A percentile compares a stretch with the other conserved stretches of the same genome.
phyloP scores from a whole-genome alignment of 176 grass and related monocot species.

The Rhipidocladum racemiflorum region DNA sequence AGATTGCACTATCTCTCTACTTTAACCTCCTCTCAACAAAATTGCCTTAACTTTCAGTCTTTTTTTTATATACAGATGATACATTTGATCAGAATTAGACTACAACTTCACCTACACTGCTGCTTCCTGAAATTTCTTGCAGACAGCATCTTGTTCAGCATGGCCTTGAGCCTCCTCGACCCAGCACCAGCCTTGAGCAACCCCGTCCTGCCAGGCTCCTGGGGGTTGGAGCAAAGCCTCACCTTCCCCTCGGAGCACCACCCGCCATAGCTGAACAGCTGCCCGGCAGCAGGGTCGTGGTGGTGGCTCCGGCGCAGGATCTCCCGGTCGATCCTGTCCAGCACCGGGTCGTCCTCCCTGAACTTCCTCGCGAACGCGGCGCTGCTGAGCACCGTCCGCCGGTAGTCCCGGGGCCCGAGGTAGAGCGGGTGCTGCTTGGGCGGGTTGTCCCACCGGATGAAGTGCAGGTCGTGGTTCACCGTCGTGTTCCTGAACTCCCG shows the following conservation, averaged over 20 bases:
- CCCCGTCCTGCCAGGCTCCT: conserved; percentile 28
- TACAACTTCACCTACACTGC: conserved; percentile 54
- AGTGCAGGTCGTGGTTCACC: conserved; percentile 79
- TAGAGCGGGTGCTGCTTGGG: conserved; percentile 93
- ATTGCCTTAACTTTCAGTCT: background rate
- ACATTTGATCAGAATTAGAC: conserved; percentile 29
- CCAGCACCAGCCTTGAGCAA: conserved; percentile 62
- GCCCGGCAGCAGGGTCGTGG: background rate
- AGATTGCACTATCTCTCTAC: conserved; percentile 1
- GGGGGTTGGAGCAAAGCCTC: conserved; percentile 43
- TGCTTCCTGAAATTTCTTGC: conserved; percentile 47
- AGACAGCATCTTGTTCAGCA: conserved; percentile 52
- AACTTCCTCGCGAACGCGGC: conserved; percentile 80
- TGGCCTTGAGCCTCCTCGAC: conserved; percentile 63
- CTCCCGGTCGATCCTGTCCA: conserved; percentile 81
- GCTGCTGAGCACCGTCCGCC: conserved; percentile 75
- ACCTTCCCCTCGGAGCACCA: conserved; percentile 64
- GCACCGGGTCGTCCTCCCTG: conserved; percentile 60
- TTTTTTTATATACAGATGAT: conserved; percentile 9
- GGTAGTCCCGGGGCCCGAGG: conserved; percentile 65
- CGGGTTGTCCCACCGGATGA: conserved; percentile 80
- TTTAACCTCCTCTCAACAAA: conserved; percentile 18
- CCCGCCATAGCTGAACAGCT: conserved; percentile 67
- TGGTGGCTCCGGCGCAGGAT: conserved; percentile 48
- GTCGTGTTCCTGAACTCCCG: conserved; percentile 60